Base-by-base conservation (phyloP, 768 basidiomycete genomes). In the Sistotremastrum suecicum region DNA sequence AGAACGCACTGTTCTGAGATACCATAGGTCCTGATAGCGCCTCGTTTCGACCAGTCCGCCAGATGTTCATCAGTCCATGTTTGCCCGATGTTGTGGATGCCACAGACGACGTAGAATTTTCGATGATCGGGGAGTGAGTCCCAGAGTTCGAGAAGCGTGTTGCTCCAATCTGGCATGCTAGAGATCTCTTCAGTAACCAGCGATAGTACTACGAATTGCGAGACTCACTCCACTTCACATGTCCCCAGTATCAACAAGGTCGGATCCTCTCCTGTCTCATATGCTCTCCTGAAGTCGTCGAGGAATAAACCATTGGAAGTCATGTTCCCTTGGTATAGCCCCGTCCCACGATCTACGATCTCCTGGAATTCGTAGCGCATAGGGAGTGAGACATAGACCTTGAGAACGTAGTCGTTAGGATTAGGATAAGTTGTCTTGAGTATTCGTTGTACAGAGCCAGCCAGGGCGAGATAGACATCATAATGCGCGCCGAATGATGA, bases 101-200 rank as follows among this genome's bases (percentile, higher is more conserved):
- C 61, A 54, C 67, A 70, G n/a, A 65, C 61, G 34, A 69, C 49
- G 42, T 62, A 56, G 53, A 70, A 70, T 49, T 68, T 70, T 45
- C 62, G 60, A 11, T 52, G 54, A 2, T 46, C 49, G 12, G 58
- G 55, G 10, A 65, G 59, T 11, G 53, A 51, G 48, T 66, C 64
- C 65, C 67, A 68, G 20, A 20, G 20, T 20, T 20, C 20, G 20
- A 20, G 20, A 1, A 20, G 20, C 1, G 20, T 20, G 20, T 20
- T 20, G 20, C 20, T 2, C 20, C 20, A 20, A 20, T 20, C 20
- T 20, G 20, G 20, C 20, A 20, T 20, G 20, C 20, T 20, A 20
- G 20, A 20, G 1, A 20, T 20, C 20, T 20, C 1, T 20, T 20
- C 20, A 20, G 20, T 20, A 20, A 20, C 20, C n/a, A n/a, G n/a